Evolutionary conservation across 225 moss, liverwort and hornwort species (phyloP).

Genomic region (Asterella californica): DNA sequence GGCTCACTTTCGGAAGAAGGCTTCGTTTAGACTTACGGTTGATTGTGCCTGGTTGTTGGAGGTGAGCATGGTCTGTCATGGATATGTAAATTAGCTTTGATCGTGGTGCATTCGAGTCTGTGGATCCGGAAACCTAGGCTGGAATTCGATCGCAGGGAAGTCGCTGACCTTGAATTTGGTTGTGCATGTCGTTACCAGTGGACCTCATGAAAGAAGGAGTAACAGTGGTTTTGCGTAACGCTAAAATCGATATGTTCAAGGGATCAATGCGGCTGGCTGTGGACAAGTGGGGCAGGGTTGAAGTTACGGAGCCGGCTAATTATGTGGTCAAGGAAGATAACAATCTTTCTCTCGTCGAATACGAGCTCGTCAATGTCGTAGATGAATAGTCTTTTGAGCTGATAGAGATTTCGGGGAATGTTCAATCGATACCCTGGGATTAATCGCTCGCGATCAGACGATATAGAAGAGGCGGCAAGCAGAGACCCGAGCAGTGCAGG

Average conservation of each 20-base stretch:
- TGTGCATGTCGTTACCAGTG: conserved; percentile 35
- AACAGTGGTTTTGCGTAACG: conserved; percentile 85
- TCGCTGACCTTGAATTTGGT: neutral
- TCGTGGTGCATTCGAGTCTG: neutral
- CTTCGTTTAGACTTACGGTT: neutral
- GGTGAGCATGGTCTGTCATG: neutral
- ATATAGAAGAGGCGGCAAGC: conserved; percentile 44
- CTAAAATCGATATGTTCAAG: conserved; percentile 99
- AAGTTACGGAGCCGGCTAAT: conserved; percentile 68
- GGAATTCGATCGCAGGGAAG: neutral
- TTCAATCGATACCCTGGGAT: conserved; percentile 37
- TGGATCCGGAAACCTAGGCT: neutral
- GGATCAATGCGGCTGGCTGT: conserved; percentile 99
- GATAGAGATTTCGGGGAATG: conserved; percentile 45
- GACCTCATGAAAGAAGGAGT: conserved; percentile 97
- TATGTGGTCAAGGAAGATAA: conserved; percentile 96
- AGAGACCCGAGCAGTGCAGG: conserved; percentile 52
- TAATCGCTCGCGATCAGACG: conserved; percentile 43
- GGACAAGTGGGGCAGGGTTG: conserved; percentile 98
- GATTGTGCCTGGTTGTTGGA: neutral
- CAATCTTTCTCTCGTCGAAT: conserved; percentile 94
- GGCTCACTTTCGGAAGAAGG: neutral
- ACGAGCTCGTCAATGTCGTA: conserved; percentile 97
- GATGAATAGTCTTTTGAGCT: conserved; percentile 57
- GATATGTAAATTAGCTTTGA: neutral